Percentiles rank a stretch among this genome's conserved stretches.
Evolutionary conservation across 768 basidiomycete genomes (phyloP).

Genomic region (Hypholoma fasciculare): DNA sequence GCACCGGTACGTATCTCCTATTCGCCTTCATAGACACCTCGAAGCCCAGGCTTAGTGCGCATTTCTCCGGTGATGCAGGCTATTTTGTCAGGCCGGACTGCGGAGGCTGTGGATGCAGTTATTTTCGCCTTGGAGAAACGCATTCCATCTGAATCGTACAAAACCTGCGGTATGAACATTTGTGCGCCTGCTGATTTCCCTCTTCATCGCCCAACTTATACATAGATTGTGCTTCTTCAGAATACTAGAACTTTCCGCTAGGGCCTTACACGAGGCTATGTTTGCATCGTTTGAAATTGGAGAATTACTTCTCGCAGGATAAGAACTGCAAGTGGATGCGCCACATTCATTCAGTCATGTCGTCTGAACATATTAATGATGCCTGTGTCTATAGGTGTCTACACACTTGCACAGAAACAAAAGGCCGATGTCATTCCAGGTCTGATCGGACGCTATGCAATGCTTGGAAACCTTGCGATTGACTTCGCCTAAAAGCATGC

Average conservation of each 20-base stretch:
- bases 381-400: too few relatives aligned
- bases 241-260: neutral
- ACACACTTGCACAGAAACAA: neutral
- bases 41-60: too few relatives aligned
- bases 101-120: neutral
- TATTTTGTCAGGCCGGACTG: neutral
- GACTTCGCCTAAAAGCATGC: neutral
- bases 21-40: too few relatives aligned
- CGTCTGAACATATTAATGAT: too few relatives aligned
- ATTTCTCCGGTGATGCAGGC: slow-evolving; percentile 1
- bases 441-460: neutral
- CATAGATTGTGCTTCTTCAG: neutral
- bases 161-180: neutral
- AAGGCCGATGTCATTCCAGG: neutral
- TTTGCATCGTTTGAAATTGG: too few relatives aligned
- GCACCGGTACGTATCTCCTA: neutral
- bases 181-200: neutral
- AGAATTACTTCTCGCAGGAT: too few relatives aligned
- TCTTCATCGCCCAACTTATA: neutral
- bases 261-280: too few relatives aligned
- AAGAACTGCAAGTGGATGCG: too few relatives aligned
- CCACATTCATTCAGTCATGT: too few relatives aligned
- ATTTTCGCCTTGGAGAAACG: neutral
- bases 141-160: neutral
- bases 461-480: neutral